phyloP scores from a whole-genome alignment of 2,329 filamentous ascomycete species.

The Penicillium sp. region DNA sequence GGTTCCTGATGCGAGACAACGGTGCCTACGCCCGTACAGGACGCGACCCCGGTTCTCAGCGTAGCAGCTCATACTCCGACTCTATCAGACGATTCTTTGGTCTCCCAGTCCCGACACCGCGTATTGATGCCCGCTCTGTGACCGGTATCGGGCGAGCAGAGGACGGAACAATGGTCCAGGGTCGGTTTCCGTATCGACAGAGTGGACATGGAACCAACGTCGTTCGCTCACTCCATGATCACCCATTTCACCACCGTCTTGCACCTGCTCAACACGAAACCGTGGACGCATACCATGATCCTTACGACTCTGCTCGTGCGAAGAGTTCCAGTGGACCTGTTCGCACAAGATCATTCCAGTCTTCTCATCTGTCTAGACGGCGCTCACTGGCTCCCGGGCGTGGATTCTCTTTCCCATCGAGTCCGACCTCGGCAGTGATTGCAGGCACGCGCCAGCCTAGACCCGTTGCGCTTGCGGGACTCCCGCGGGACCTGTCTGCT shows the following conservation, averaged over 20 bases:
- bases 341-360: not conserved
- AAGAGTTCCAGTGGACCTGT: not conserved
- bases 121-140: slow-evolving; percentile 14
- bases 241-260: slow-evolving; percentile 39
- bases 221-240: slow-evolving; percentile 31
- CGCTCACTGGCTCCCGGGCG: not conserved
- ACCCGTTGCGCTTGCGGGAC: not conserved
- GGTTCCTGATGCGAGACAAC: slow-evolving; percentile 20
- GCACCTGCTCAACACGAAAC: slow-evolving; percentile 22
- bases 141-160: slow-evolving; percentile 39
- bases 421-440: not conserved
- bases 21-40: slow-evolving; percentile 4
- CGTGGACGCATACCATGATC: not conserved
- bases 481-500: not conserved
- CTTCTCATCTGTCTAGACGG: not conserved
- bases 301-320: not conserved
- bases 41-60: not conserved
- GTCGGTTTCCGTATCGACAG: slow-evolving; percentile 42
- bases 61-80: slow-evolving; percentile 24
- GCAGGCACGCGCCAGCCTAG: slow-evolving; percentile 1
- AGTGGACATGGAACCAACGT: slow-evolving; percentile 44
- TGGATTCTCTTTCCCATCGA: not conserved
- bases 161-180: slow-evolving; percentile 45
- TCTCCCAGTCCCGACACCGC: slow-evolving; percentile 19
- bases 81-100: slow-evolving; percentile 35